phyloP scores from a whole-genome alignment of 805 yeast species.

The Hanseniaspora occidentalis region DNA sequence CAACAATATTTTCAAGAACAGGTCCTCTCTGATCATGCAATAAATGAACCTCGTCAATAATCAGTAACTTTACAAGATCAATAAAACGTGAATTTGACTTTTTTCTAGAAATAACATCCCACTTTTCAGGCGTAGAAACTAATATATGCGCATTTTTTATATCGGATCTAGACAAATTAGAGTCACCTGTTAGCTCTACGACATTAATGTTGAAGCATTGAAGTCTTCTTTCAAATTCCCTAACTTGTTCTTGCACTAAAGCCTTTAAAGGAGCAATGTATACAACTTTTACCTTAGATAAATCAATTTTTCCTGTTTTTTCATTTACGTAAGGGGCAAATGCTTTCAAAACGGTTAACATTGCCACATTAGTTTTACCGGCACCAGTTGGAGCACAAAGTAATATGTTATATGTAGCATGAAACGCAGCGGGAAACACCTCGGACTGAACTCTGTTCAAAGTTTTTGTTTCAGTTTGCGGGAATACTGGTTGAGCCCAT shows the following conservation, averaged over 20 bases:
- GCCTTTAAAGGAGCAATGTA: constrained; percentile 93
- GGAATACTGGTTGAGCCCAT: constrained; percentile 76
- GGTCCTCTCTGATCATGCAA: constrained; percentile 94
- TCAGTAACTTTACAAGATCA: constrained; percentile 51
- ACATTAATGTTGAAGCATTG: constrained; percentile 54
- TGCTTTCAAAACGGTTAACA: constrained; percentile 61
- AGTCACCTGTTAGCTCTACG: constrained; percentile 85
- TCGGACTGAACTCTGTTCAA: constrained; percentile 77
- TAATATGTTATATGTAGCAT: constrained; percentile 55
- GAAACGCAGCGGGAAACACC: constrained; percentile 69
- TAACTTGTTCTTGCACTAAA: constrained; percentile 85
- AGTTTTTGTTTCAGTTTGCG: constrained; percentile 46
- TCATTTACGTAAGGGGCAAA: constrained; percentile 43
- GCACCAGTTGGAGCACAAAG: constrained; percentile 99
- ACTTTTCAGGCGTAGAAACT: constrained; percentile 92
- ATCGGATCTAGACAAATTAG: constrained; percentile 62
- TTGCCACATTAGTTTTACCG: constrained; percentile 95
- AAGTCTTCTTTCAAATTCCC: constrained; percentile 69
- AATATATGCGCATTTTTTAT: constrained; percentile 67
- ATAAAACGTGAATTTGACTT: constrained; percentile 53
- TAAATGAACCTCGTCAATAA: constrained; percentile 87
- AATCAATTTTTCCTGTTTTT: constrained; percentile 37
- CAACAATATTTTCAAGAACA: constrained; percentile 76
- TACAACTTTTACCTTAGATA: constrained; percentile 47
- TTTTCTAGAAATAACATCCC: constrained; percentile 93